A percentile compares a stretch with the other conserved stretches of the same genome.
Conservation (phyloP, 2,329 filamentous ascomycete genomes). For the Colletotrichum kahawae region DNA sequence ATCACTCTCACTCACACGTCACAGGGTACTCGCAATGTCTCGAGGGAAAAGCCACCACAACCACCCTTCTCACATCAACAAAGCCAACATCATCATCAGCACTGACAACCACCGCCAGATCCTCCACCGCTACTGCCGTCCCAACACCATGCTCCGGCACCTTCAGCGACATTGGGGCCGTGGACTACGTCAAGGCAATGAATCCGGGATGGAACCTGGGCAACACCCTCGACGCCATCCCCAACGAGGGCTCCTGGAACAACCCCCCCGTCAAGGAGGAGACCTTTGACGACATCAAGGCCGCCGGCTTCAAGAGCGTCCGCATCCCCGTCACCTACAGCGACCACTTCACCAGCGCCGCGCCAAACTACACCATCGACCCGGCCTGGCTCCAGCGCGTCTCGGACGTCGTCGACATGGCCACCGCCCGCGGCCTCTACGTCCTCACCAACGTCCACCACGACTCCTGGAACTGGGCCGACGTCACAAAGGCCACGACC, state of each 20-base stretch:
- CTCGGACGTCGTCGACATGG: conserved; percentile 61
- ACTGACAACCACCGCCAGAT: not conserved
- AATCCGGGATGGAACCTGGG: conserved; percentile 66
- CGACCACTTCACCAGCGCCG: conserved; percentile 56
- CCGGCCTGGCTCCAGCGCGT: conserved; percentile 61
- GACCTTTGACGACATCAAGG: conserved; percentile 57
- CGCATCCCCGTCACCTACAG: conserved; percentile 66
- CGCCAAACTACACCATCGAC: conserved; percentile 60
- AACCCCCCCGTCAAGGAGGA: conserved; percentile 53
- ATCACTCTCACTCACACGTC: not conserved
- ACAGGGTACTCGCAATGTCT: conserved; percentile 21
- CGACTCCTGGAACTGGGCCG: conserved; percentile 63
- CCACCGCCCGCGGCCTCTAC: conserved; percentile 53
- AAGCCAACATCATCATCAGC: not conserved
- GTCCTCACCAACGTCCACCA: conserved; percentile 65
- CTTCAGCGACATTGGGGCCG: conserved; percentile 50
- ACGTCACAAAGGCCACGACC: conserved; percentile 42
- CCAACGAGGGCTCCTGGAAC: conserved; percentile 62
- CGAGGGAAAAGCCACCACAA: not conserved
- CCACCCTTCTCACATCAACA: conserved; percentile 1
- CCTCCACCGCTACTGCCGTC: not conserved
- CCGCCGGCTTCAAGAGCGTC: conserved; percentile 61
- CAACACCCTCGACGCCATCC: conserved; percentile 54
- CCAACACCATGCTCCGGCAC: conserved; percentile 38
- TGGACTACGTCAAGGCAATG: conserved; percentile 49